Base-by-base conservation (phyloP, 2,329 filamentous ascomycete genomes). In the Stenocarpella maydis region DNA sequence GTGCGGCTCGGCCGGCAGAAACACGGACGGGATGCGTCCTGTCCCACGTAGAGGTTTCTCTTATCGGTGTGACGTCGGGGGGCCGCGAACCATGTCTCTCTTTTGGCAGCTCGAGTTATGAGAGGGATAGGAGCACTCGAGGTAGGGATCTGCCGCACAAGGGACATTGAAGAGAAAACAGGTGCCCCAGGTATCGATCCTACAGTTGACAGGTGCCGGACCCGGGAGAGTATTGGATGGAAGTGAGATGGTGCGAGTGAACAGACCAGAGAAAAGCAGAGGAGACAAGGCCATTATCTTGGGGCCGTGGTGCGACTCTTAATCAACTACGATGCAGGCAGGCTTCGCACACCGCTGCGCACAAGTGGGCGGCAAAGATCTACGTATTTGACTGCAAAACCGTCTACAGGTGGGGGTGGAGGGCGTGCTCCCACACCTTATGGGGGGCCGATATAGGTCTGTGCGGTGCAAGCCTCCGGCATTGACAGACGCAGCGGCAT, bases 401-500 rank as follows among this genome's bases (percentile, higher is more conserved):
- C n/a, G n/a, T n/a, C n/a, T n/a, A n/a, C n/a, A n/a, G n/a, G n/a
- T n/a, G 26, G 58, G 43, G 28, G 37, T 43, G 21, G 43, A 63
- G 43, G 58, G 19, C 26, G 28, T 26, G 43, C 41, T 47, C 7
- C 43, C 28, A 43, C 43, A 26, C 47, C 47, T 17, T 41, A 63
- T 63, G 58, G 58, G 58, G 58, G 43, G 58, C 58, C 5, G 43
- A 24, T 43, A 24, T 12, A 63, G 58, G 58, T 63, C 58, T 63
- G 58, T 63, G 58, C 49, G 58, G 58, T 63, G 28, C 28, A 63
- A 63, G 58, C 37, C 28, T 37, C 58, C 43, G 31, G n/a, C 58
- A 63, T 34, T 63, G 45, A n/a, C 41, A 61, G n/a, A n/a, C n/a
- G n/a, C n/a, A n/a, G 45, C 45, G n/a, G 14, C 12, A 5, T 54